phyloP scores from a whole-genome alignment of 495 filamentous ascomycete species.

The Penicillium silybi region DNA sequence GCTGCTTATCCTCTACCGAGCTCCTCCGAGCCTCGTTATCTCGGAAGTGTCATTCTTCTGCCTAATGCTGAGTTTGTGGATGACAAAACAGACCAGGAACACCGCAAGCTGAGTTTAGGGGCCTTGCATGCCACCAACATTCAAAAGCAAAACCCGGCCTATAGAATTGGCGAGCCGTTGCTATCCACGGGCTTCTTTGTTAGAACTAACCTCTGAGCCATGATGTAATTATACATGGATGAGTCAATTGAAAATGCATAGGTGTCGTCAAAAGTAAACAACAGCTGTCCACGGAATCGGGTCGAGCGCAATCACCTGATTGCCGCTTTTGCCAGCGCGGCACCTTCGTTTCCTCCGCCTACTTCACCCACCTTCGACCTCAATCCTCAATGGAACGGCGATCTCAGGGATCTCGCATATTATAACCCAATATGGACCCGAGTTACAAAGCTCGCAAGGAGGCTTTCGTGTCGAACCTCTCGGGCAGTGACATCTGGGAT shows the following conservation, averaged over 20 bases:
- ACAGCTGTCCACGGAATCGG: neutral
- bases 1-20: neutral
- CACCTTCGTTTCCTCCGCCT: constrained; percentile 1
- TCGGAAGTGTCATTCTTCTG: neutral
- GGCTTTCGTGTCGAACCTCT: constrained; percentile 88
- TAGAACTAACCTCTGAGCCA: neutral
- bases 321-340: constrained; percentile 4
- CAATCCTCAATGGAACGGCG: neutral
- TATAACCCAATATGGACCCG: constrained; percentile 43
- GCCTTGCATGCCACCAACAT: neutral
- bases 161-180: neutral
- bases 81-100: neutral
- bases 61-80: neutral
- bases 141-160: neutral
- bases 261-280: neutral
- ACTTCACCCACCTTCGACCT: neutral
- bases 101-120: neutral
- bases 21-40: neutral
- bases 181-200: neutral
- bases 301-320: constrained; percentile 9
- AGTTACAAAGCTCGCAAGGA: constrained; percentile 89
- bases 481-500: constrained; percentile 78
- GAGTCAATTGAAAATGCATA: neutral
- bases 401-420: neutral
- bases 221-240: neutral